Percentiles rank a stretch among this genome's conserved stretches.
Conservation (phyloP, 805 yeast genomes). For the Barnettozyma salicaria region DNA sequence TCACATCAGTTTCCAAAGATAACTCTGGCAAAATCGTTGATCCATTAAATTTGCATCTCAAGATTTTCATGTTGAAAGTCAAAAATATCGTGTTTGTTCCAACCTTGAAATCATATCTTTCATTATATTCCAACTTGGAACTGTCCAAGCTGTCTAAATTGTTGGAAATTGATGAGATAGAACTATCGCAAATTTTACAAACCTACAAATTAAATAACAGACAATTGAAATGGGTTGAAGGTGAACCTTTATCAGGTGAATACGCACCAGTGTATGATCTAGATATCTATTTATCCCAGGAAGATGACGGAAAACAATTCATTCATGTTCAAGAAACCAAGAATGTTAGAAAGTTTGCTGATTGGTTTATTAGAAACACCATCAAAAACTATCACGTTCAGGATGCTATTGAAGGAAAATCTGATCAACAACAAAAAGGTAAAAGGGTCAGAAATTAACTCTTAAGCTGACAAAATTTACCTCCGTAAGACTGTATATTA, state of each 20-base stretch:
- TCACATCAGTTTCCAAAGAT: conserved; percentile 31
- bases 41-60: conserved; percentile 38
- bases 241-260: conserved; percentile 37
- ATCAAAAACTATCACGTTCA: conserved; percentile 40
- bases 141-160: conserved; percentile 37
- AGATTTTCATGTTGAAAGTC: conserved; percentile 38
- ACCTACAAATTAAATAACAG: conserved; percentile 41
- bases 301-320: conserved; percentile 29
- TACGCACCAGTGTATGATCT: conserved; percentile 36
- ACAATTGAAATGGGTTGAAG: conserved; percentile 39
- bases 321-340: conserved; percentile 41
- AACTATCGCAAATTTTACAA: conserved; percentile 34
- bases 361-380: conserved; percentile 46
- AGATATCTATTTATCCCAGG: conserved; percentile 37
- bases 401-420: conserved; percentile 28
- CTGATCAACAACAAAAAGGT: conserved; percentile 6
- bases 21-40: conserved; percentile 28
- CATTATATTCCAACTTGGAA: conserved; percentile 42
- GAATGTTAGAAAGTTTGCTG: conserved; percentile 40
- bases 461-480: too few relatives aligned
- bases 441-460: conserved; percentile 2
- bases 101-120: conserved; percentile 39
- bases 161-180: conserved; percentile 29
- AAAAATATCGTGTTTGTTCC: conserved; percentile 33
- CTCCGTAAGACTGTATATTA: not conserved